phyloP scores from a whole-genome alignment of 805 yeast genomes.

The Pichia heedii region DNA sequence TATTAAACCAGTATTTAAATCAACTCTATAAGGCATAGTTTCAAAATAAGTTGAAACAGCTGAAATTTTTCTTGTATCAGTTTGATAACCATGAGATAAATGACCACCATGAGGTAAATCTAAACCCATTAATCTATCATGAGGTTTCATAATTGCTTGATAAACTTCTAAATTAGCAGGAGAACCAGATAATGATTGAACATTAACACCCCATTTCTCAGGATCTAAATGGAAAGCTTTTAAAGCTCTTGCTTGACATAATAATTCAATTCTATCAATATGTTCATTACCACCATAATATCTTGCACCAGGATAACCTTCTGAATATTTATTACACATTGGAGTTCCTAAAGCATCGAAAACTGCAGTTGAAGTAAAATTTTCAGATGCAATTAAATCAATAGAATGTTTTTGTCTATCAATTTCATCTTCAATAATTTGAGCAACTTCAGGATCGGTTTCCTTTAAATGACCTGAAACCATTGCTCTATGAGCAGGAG shows the following conservation, averaged over 20 bases:
- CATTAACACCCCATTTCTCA: constrained; percentile 95
- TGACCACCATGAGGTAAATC: constrained; percentile 99
- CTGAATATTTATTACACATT: constrained; percentile 97
- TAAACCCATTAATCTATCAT: constrained; percentile 95
- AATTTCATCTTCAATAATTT: constrained; percentile 69
- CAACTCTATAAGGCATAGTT: constrained; percentile 96
- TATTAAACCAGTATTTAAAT: constrained; percentile 85
- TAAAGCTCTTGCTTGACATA: constrained; percentile 93
- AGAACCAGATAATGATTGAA: constrained; percentile 92
- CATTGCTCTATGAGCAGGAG: constrained; percentile 55
- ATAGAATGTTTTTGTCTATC: constrained; percentile 90
- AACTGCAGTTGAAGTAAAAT: constrained; percentile 92
- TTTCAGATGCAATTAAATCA: constrained; percentile 92
- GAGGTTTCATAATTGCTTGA: constrained; percentile 90
- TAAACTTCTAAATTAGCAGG: constrained; percentile 97
- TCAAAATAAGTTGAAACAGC: constrained; percentile 94
- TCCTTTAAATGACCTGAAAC: constrained; percentile 54
- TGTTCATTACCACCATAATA: constrained; percentile 98
- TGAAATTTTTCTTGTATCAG: constrained; percentile 86
- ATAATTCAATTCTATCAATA: constrained; percentile 85
- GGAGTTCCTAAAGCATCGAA: constrained; percentile 96
- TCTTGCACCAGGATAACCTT: constrained; percentile 98
- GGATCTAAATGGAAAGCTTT: constrained; percentile 76
- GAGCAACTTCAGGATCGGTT: constrained; percentile 73
- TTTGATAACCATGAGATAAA: constrained; percentile 96